Conservation (phyloP, 2,329 filamentous ascomycete species). For the Colletotrichum cordylinicola region DNA sequence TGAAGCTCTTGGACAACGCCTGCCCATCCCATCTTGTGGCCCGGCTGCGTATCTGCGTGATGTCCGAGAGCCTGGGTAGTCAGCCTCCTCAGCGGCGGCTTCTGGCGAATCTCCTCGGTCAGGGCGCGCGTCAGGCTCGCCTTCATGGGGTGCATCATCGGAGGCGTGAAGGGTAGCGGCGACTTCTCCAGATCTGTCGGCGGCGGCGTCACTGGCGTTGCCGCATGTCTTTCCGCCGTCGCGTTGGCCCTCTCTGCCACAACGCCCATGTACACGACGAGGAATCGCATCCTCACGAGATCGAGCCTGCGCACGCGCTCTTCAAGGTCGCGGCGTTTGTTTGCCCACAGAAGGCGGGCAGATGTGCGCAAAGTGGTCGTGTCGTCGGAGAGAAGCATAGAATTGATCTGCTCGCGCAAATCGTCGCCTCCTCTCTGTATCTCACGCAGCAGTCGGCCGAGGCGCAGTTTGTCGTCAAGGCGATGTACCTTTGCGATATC, state of each 20-base stretch:
- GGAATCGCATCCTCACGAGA: slow-evolving; percentile 67
- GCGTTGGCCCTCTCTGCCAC: slow-evolving; percentile 46
- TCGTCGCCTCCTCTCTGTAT: slow-evolving; percentile 67
- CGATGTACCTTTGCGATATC: slow-evolving; percentile 63
- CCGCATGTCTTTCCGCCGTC: slow-evolving; percentile 25
- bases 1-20: slow-evolving; percentile 69
- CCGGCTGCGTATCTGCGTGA: slow-evolving; percentile 50
- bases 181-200: slow-evolving; percentile 36
- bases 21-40: slow-evolving; percentile 63
- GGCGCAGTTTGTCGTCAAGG: slow-evolving; percentile 67
- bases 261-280: slow-evolving; percentile 69
- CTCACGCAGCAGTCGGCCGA: slow-evolving; percentile 63
- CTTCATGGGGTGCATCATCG: slow-evolving; percentile 31
- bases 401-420: slow-evolving; percentile 64
- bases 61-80: slow-evolving; percentile 61
- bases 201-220: slow-evolving; percentile 9
- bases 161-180: slow-evolving; percentile 28
- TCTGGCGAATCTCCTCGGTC: slow-evolving; percentile 48
- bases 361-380: slow-evolving; percentile 47
- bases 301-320: slow-evolving; percentile 65
- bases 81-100: slow-evolving; percentile 56
- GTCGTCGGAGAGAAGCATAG: slow-evolving; percentile 45
- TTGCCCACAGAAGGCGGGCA: slow-evolving; percentile 64
- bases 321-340: slow-evolving; percentile 58
- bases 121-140: slow-evolving; percentile 42